These are phyloP conservation scores for Schizophyllum amplum DNA, from an alignment of 1,284 basidiomycete genomes.

Conservation along the genomic window DNA sequence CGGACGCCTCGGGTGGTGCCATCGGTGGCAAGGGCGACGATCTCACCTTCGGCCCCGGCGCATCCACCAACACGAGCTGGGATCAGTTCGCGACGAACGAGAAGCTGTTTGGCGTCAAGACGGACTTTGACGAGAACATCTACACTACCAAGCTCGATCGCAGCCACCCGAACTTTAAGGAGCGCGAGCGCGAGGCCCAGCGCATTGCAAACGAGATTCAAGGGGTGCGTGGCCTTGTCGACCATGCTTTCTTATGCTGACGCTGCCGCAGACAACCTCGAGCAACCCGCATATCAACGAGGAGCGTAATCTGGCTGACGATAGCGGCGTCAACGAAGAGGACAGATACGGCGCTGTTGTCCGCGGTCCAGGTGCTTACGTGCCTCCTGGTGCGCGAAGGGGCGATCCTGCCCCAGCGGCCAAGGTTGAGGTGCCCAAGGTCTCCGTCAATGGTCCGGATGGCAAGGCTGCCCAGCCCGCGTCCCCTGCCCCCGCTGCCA, in stretches of 20 bases:
- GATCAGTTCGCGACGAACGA: slow-evolving; percentile 97
- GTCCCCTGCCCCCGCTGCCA: slow-evolving; percentile 43
- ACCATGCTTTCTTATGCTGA: slow-evolving; percentile 1
- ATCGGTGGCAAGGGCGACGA: slow-evolving; percentile 41
- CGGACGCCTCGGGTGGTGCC: slow-evolving; percentile 17
- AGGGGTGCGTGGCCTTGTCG: slow-evolving; percentile 42
- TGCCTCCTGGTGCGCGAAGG: slow-evolving; percentile 81
- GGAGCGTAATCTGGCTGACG: slow-evolving; percentile 73
- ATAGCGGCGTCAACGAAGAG: slow-evolving; percentile 83
- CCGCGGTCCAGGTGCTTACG: slow-evolving; percentile 82
- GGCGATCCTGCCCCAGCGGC: slow-evolving; percentile 22
- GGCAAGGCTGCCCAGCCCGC: slow-evolving; percentile 47
- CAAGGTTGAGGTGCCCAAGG: slow-evolving; percentile 54
- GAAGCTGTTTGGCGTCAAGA: slow-evolving; percentile 85
- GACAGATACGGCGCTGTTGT: slow-evolving; percentile 95
- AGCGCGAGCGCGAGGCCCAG: slow-evolving; percentile 84
- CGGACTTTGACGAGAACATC: slow-evolving; percentile 87
- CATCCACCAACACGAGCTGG: slow-evolving; percentile 53
- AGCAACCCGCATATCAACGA: slow-evolving; percentile 87
- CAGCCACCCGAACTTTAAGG: slow-evolving; percentile 77
- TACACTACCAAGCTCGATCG: slow-evolving; percentile 96
- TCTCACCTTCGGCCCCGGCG: slow-evolving; percentile 55
- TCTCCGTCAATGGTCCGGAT: slow-evolving; percentile 65
- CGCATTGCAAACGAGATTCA: slow-evolving; percentile 89
- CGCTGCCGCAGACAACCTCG: slow-evolving; percentile 40